Conservation (phyloP, 129 eudicot species). For the Flaveria trinervia region DNA sequence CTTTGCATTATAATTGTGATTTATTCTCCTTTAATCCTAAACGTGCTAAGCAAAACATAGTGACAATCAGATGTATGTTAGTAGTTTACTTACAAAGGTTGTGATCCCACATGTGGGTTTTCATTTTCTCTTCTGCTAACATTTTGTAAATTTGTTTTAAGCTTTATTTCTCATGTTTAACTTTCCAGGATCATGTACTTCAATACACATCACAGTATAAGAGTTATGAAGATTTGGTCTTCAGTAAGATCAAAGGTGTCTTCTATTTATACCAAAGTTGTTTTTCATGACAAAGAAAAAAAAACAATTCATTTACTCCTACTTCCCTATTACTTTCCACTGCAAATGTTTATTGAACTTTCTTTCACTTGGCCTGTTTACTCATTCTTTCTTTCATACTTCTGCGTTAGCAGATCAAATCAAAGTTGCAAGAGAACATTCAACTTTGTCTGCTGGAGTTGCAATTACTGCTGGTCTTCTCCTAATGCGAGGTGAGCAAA, state of each 20-base stretch:
- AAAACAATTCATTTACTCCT: not conserved
- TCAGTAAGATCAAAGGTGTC: slow-evolving; percentile 67
- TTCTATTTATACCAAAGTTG: not conserved
- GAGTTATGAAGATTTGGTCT: slow-evolving; percentile 68
- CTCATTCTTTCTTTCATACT: slow-evolving; percentile 1
- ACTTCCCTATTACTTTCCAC: not conserved
- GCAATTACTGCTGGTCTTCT: slow-evolving; percentile 61
- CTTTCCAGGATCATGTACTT: slow-evolving; percentile 68
- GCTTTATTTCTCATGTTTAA: slow-evolving; percentile 12
- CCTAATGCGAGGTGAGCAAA: slow-evolving; percentile 60
- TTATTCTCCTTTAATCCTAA: not conserved
- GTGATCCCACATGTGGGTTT: slow-evolving; percentile 7
- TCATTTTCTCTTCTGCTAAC: not conserved
- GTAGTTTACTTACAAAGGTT: not conserved
- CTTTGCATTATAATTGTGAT: not conserved
- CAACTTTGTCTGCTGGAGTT: slow-evolving; percentile 61
- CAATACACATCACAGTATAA: slow-evolving; percentile 48
- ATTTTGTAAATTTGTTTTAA: slow-evolving; percentile 7
- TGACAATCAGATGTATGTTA: not conserved
- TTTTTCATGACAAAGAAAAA: not conserved
- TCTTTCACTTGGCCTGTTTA: slow-evolving; percentile 4
- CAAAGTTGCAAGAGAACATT: slow-evolving; percentile 58
- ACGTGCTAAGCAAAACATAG: slow-evolving; percentile 4
- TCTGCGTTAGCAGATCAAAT: slow-evolving; percentile 54
- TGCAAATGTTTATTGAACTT: slow-evolving; percentile 13